Evolutionary conservation across 345 rosid species (phyloP).

Genomic region (Euphorbia tirucalli): DNA sequence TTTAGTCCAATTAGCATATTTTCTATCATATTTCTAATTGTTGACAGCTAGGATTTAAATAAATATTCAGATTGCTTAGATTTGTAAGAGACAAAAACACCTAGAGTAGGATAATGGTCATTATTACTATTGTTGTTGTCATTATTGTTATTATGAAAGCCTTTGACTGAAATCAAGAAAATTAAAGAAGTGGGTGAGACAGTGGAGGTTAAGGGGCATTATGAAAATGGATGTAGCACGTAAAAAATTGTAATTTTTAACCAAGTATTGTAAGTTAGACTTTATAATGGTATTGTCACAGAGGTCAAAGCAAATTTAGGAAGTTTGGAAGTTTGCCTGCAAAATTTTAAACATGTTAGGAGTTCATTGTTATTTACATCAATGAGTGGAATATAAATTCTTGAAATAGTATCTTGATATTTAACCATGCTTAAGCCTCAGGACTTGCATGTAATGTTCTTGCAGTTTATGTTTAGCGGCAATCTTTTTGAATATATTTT

Average conservation of each 20-base stretch:
- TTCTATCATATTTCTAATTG: no score
- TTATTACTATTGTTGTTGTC: no score
- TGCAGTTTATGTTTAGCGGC: not conserved
- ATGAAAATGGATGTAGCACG: not conserved
- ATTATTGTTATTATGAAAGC: not conserved
- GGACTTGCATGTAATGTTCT: not conserved
- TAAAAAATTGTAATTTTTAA: no score
- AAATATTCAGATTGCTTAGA: not conserved
- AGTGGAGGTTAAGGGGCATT: not conserved
- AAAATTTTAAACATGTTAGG: not conserved
- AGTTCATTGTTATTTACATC: not conserved
- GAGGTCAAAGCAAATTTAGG: not conserved
- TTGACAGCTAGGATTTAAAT: no score
- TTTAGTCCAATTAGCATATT: no score
- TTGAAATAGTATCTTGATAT: not conserved
- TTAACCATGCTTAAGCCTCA: no score
- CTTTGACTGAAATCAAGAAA: not conserved
- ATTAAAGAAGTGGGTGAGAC: conserved; percentile 1
- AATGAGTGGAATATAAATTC: not conserved
- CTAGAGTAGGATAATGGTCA: no score
- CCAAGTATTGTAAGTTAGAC: not conserved
- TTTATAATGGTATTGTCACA: not conserved
- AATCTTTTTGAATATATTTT: conserved; percentile 11
- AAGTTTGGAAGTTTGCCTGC: not conserved
- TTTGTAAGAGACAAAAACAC: not conserved